phyloP scores from a whole-genome alignment of 169 alveolate species.

The Cryptosporidium ryanae region DNA sequence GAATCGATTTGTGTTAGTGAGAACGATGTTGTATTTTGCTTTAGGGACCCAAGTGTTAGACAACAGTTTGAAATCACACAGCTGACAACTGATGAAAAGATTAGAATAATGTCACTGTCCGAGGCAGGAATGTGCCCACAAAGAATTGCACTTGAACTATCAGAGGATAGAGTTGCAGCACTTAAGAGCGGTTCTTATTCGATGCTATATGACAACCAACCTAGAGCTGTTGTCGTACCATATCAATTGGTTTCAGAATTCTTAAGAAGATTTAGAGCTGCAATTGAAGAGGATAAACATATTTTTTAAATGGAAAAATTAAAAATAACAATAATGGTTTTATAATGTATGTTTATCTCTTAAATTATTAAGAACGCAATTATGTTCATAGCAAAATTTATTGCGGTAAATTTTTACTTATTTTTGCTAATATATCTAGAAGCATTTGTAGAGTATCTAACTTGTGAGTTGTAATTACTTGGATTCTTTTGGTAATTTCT shows the following conservation, averaged over 20 bases:
- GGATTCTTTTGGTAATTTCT: no score
- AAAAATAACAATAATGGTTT: neutral
- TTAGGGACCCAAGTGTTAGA: constrained; percentile 67
- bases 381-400: no score
- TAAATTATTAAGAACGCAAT: no score
- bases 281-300: constrained; percentile 74
- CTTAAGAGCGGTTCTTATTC: constrained; percentile 71
- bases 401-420: no score
- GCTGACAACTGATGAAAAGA: constrained; percentile 64
- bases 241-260: constrained; percentile 71
- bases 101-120: constrained; percentile 64
- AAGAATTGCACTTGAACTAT: constrained; percentile 71
- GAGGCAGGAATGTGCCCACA: constrained; percentile 74
- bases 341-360: no score
- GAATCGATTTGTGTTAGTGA: constrained; percentile 67
- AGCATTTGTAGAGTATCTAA: no score
- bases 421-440: no score
- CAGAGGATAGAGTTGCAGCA: constrained; percentile 75
- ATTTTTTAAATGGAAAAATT: constrained; percentile 18
- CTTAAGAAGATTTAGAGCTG: constrained; percentile 68
- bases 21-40: constrained; percentile 67
- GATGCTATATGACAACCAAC: constrained; percentile 67
- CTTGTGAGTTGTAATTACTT: no score
- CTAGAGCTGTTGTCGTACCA: constrained; percentile 71
- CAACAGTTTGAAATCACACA: constrained; percentile 48